Evolutionary conservation across 441 rosid species (phyloP), one percentile per base, ranked within the genome.

Genomic region (Pelargonium exstipulatum): DNA sequence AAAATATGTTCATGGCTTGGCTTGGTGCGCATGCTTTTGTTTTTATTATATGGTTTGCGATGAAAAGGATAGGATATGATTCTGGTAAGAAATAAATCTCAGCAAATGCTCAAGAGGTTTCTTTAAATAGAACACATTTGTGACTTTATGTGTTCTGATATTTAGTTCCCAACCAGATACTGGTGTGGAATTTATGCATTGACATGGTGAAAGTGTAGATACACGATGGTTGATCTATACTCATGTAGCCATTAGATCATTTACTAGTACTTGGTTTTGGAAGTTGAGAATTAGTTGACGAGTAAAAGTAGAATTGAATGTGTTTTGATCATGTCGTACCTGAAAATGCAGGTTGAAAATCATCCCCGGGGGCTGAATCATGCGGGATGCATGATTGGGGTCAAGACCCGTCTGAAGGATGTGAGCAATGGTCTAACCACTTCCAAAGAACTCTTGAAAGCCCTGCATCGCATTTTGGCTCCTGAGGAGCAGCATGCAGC

Each of bases 391-490:
- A 81, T 83, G 64, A 75, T 79, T 62, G 96, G 90, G 67, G 76
- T 76, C 37, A 95, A 86, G 80, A 80, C 83, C 68, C 91, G 93
- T 40, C 81, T 92, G 84, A 95, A 92, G 81, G 97, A 92, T 65
- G 88, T 85, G 61, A 90, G 97, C 77, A 92, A 85, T 82, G 99
- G 97, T 62, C 81, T 95, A 80, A 91, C 87, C 40, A 95, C 99
- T 68, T 92, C 99, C n/a, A 92, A 92, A 69, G 97, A 95, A 77
- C 90, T 95, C n/a, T 83, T 95, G 45, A 95, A 90, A 78, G 92
- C 92, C 69, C 90, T 95, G 63, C 89, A 90, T 74, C 94, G 97
- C 18, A 82, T 95, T 78, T 89, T 97, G 96, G 91, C 92, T 73
- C 91, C 82, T 69, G 99, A 92, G 73, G 92, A 86, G 67, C 87